Base-by-base conservation (phyloP, 495 filamentous ascomycete species). In the Glarea lozoyensis region DNA sequence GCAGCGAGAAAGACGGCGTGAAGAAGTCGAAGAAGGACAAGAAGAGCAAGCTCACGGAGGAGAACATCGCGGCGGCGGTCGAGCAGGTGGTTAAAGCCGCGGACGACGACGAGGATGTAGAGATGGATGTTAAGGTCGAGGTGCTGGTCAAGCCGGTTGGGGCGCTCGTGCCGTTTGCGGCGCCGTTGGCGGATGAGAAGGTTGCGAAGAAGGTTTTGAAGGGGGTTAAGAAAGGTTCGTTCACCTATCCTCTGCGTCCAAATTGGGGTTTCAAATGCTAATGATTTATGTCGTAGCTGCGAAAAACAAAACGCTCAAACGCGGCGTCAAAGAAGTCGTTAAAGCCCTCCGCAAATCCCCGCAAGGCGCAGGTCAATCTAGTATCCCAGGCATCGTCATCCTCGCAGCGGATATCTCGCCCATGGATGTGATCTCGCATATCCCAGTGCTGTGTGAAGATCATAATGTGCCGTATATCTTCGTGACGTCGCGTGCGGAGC, bases 281-380 rank as follows among this genome's bases (percentile, higher is more conserved):
- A 61, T 45, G 11, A 3, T 2, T 37, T 35, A 30, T 51, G 9
- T 29, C n/a, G 34, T 60, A 97, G 90, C 87, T 39, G 86, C 88
- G 46, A 94, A 93, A 66, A 76, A 84, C 67, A 92, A 88, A 67
- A 79, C 83, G 45, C 82, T 99, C 63, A 88, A 90, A 67, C 89
- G 93, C 57, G 92, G 92, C 65, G 90, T 97, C 31, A 97, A 97
- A 67, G 92, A 99, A 68, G 87, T 92, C 60, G 86, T 95, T 67
- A 99, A 99, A 71, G 77, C 87, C 16, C 82, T 99, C 54, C 85
- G 89, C 63, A 94, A 95, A 68, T 84, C 84, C 4, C 73, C 86
- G 42, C 63, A 76, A 65, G 63, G 67, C 16, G 69, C 69, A 16
- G 53, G 66, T 42, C 58, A 68, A 55, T 49, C 69, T 10, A 56